phyloP scores from a whole-genome alignment of 257 asterid genomes.

The Nicotiana tomentosiformis region DNA sequence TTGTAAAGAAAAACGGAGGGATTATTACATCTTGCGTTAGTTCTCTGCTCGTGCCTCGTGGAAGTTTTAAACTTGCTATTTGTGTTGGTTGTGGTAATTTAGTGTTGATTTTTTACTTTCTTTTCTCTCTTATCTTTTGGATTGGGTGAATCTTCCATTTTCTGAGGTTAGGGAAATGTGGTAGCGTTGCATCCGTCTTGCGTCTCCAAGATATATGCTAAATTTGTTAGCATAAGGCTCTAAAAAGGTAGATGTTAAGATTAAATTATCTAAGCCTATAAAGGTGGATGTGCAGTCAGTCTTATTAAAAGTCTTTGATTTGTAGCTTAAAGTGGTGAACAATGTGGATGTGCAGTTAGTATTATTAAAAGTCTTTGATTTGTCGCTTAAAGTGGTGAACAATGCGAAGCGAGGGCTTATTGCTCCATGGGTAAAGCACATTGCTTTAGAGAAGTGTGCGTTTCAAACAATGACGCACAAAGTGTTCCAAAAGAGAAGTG shows the following conservation, averaged over 20 bases:
- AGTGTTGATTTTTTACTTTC: neutral
- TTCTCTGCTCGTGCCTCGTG: neutral
- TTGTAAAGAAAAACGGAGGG: neutral
- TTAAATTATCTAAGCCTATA: neutral
- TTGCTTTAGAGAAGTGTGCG: neutral
- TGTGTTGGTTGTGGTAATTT: neutral
- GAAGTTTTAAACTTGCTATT: neutral
- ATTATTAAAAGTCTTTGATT: neutral
- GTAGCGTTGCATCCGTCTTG: neutral
- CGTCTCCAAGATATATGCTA: neutral
- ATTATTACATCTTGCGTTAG: neutral
- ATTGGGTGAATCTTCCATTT: neutral
- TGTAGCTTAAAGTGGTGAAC: neutral
- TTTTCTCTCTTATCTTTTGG: neutral
- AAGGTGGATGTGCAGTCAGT: neutral
- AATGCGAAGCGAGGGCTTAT: neutral
- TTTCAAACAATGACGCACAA: neutral
- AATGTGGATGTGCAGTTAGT: neutral
- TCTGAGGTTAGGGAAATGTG: neutral
- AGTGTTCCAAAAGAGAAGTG: neutral
- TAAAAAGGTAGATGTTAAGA: neutral
- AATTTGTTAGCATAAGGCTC: neutral
- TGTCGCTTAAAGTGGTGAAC: neutral
- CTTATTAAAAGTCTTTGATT: neutral
- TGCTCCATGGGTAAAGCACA: neutral